Evolutionary conservation across 257 asterid species (phyloP), one percentile per base, ranked within the genome.

Genomic region (Solanum clarkiae): DNA sequence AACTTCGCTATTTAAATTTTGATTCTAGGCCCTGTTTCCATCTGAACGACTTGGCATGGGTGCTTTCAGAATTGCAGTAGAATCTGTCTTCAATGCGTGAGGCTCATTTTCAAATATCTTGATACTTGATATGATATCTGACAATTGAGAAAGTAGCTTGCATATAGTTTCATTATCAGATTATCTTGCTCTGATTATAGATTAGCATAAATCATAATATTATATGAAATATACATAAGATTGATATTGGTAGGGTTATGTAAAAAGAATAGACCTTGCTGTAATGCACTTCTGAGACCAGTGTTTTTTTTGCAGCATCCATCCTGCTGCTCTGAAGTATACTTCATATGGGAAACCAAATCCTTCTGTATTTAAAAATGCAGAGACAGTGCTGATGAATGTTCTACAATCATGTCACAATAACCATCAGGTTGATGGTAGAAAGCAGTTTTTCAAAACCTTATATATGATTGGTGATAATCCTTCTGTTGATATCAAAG

Each of bases 11-110:
- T 29, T 11, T 53, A 6, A 79, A 42, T 29, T 51, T 83, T 80
- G 87, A 56, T 84, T 85, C 87, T 87, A 96, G 99, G 97, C 96
- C 54, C 85, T 90, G 82, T 96, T 96, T 93, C 98, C 99, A 81
- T 90, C 97, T 3, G 97, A 94, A 88, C 97, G 99, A 69, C 93
- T 95, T 68, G 98, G 98, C 87, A 92, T 96, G 98, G 99, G 98
- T 84, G 98, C 99, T 87, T 96, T 96, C 95, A 91, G 98, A 90
- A 92, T 96, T 81, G 98, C 99, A 65, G 86, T 96, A 80, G 99
- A 95, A 85, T 90, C 97, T 59, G 80, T 96, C 88, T 95, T 91
- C 92, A 96, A 95, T 93, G 93, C 92, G 99, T 96, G 88, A 82
- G 71, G 12, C 69, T 83, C 88, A 40, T 20, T 44, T 63, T 6